These are phyloP conservation scores for Symbiodinium pilosum DNA, from an alignment of 73 alveolate genomes.

Conservation along the genomic window DNA sequence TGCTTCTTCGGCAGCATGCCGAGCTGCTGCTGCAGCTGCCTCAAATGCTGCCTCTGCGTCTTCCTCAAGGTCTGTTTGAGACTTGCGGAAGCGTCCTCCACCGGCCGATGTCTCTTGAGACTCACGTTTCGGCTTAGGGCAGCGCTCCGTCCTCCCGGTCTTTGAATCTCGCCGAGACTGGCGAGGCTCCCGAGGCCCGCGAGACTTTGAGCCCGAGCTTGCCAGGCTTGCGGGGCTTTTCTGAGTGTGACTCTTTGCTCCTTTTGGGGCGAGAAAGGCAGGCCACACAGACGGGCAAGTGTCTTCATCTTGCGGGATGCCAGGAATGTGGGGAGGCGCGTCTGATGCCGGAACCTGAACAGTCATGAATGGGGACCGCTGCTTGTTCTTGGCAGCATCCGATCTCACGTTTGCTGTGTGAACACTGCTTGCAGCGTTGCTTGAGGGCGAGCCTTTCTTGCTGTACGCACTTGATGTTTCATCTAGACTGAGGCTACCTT, in stretches of 20 bases:
- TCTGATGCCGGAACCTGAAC: not conserved
- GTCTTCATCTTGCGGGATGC: not conserved
- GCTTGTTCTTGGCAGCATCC: not conserved
- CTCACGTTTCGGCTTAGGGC: too few relatives aligned
- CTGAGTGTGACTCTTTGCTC: not conserved
- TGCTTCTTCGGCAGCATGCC: not conserved
- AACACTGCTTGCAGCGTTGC: not conserved
- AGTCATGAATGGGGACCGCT: not conserved
- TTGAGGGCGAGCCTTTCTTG: not conserved
- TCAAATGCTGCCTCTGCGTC: not conserved
- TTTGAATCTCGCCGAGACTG: not conserved
- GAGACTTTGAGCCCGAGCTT: not conserved
- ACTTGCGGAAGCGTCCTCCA: not conserved
- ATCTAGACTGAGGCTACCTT: too few relatives aligned
- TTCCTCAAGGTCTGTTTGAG: not conserved
- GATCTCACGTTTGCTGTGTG: not conserved
- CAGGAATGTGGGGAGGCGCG: not conserved
- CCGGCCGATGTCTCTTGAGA: not conserved
- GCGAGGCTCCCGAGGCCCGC: not conserved
- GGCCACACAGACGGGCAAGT: constrained; percentile 16
- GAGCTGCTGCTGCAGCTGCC: not conserved
- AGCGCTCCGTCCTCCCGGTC: not conserved
- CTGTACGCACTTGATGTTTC: not conserved
- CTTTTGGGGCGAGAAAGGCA: not conserved
- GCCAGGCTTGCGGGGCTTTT: not conserved